Base-by-base conservation (phyloP, 2,329 filamentous ascomycete genomes). In the Fusarium nelsonii region DNA sequence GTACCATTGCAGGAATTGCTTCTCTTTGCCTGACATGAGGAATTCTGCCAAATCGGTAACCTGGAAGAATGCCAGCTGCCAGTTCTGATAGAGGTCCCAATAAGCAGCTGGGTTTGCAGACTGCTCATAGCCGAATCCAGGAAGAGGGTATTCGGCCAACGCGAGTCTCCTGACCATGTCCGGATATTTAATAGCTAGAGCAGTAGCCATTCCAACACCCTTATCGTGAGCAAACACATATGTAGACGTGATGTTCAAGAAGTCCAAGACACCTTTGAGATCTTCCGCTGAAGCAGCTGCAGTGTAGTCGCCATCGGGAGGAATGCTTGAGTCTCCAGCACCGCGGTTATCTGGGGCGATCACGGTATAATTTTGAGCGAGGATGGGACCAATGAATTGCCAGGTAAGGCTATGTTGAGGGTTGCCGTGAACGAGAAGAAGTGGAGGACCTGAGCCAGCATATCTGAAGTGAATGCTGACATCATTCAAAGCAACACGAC, bases 141-240 rank as follows among this genome's bases (percentile, higher is more conserved):
- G 82, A 4, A 83, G 75, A 2, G 69, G 34, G 49, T 84, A 84
- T 63, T 84, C 82, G 0, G 77, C 65, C 1, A 83, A 20, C 4
- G 73, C 78, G 4, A 84, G 60, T 33, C 74, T 73, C 50, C 74
- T 75, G 7, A 84, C 78, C 1, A 78, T 39, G 1, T 65, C 62
- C 1, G 78, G 80, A 60, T 82, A 59, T 53, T 79, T 74, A 6
- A 76, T 72, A 1, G 81, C 80, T 0, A 84, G 74, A 0, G 81
- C 81, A 1, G 78, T 68, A 4, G 81, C 81, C 32, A 81, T 73
- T 0, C 82, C 83, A 5, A 77, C 78, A 16, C 82, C 82, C 58
- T 83, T 84, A 58, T 85, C 83, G 63, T 84, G 82, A 0, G 79
- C 74, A 63, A 84, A 79, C 0, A 84, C 78, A 59, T 82, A 82